Evolutionary conservation across 208 protist species (phyloP).

Genomic region (Leishmania braziliensis): DNA sequence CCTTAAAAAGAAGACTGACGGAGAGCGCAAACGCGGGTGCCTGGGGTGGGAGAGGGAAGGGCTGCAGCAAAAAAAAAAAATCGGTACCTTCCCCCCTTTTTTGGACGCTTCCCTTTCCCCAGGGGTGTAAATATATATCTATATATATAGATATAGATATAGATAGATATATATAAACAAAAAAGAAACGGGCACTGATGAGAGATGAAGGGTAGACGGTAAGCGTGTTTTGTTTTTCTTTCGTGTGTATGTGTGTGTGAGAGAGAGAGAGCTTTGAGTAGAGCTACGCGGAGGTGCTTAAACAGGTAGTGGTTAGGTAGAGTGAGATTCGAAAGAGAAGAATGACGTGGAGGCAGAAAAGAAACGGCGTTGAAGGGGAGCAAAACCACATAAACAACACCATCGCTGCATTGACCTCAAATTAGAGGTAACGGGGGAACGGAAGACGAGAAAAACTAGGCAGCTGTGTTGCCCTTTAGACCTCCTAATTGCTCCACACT

Average conservation of each 20-base stretch:
- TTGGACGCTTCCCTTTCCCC: background rate
- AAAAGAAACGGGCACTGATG: background rate
- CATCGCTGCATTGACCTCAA: background rate
- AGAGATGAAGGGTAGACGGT: background rate
- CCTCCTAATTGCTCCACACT: background rate
- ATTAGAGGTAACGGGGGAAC: background rate
- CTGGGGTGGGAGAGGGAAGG: background rate
- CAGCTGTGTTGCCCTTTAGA: background rate
- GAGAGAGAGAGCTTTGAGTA: background rate
- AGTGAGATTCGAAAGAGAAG: background rate
- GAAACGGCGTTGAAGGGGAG: background rate
- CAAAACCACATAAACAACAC: background rate
- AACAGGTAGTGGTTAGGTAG: background rate
- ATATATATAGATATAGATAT: background rate
- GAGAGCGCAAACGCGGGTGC: background rate
- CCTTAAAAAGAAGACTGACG: background rate
- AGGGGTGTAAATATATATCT: background rate
- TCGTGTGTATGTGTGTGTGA: background rate
- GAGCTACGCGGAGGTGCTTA: background rate
- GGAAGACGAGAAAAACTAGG: background rate
- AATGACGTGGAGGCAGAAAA: background rate
- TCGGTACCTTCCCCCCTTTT: background rate
- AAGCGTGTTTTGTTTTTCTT: background rate
- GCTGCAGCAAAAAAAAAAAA: too few relatives aligned
- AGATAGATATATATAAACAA: too few relatives aligned